Evolutionary conservation across 768 basidiomycete genomes (phyloP).

Genomic region (Mrakia hoshinonis): DNA sequence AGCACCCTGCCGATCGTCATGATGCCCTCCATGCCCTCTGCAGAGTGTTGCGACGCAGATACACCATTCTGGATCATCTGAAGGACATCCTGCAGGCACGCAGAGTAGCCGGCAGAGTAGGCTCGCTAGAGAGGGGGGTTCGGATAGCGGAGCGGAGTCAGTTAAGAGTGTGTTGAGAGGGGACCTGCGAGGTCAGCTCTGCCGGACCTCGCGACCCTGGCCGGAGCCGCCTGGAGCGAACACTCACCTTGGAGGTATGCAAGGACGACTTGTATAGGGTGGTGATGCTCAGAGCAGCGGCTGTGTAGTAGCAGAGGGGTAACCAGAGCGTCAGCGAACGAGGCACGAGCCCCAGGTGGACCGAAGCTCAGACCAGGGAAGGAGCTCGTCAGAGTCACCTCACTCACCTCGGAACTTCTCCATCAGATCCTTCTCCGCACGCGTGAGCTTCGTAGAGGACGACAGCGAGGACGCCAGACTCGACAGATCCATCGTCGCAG

Average conservation of each 20-base stretch:
- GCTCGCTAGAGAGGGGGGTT: neutral
- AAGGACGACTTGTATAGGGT: slow-evolving; percentile 33
- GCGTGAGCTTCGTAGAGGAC: slow-evolving; percentile 30
- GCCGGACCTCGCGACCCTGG: neutral
- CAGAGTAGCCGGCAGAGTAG: slow-evolving; percentile 30
- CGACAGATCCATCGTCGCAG: slow-evolving; percentile 31
- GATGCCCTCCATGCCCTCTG: slow-evolving; percentile 24
- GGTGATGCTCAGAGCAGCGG: slow-evolving; percentile 33
- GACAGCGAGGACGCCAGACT: slow-evolving; percentile 32
- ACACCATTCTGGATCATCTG: slow-evolving; percentile 32
- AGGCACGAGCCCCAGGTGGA: neutral
- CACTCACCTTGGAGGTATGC: slow-evolving; percentile 32
- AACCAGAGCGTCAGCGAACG: neutral
- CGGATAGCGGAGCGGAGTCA: slow-evolving; percentile 23
- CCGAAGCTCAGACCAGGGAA: neutral
- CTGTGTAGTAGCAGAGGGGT: slow-evolving; percentile 7
- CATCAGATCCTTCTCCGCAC: slow-evolving; percentile 34
- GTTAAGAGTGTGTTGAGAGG: slow-evolving; percentile 10
- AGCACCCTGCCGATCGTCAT: slow-evolving; percentile 33
- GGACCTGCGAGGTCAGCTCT: slow-evolving; percentile 22
- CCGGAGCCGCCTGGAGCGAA: neutral
- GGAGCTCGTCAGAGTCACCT: neutral
- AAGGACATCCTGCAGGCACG: slow-evolving; percentile 30
- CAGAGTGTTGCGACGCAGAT: slow-evolving; percentile 26
- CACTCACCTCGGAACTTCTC: slow-evolving; percentile 34